A percentile compares a stretch with the other conserved stretches of the same genome.
Conservation (phyloP, 306 rosid genomes). For the Vigna hirtella region DNA sequence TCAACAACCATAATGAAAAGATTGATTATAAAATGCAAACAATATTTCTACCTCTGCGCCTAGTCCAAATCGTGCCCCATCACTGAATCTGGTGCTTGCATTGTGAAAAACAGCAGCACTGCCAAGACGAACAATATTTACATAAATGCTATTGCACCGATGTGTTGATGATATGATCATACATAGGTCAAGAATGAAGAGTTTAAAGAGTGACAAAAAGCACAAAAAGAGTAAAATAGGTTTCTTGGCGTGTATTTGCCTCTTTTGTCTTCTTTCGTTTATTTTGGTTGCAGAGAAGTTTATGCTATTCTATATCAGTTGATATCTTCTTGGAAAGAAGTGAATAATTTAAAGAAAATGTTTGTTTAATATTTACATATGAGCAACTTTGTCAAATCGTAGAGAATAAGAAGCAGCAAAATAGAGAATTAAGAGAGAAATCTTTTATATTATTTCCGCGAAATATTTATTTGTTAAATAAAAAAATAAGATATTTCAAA, state of each 20-base stretch:
- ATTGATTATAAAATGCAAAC: background rate
- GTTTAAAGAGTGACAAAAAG: too few species aligned
- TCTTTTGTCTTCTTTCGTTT: too few species aligned
- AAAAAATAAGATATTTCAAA: background rate
- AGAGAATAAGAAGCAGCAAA: constrained; percentile 5
- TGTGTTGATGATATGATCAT: background rate
- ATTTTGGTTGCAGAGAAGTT: too few species aligned
- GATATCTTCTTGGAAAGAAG: constrained; percentile 2
- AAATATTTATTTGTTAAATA: background rate
- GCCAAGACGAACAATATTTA: constrained; percentile 39
- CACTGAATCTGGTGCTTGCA: constrained; percentile 96
- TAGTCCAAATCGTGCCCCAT: constrained; percentile 96
- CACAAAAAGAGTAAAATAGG: too few species aligned
- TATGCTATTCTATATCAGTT: too few species aligned
- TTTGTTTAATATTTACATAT: constrained; percentile 18
- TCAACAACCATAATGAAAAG: constrained; percentile 23
- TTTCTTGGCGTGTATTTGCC: too few species aligned
- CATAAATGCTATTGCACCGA: background rate
- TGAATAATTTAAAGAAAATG: background rate
- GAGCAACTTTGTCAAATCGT: constrained; percentile 6
- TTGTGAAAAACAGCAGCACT: constrained; percentile 99
- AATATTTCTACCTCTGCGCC: constrained; percentile 88
- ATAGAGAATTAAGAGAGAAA: constrained; percentile 4
- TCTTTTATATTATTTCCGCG: background rate
- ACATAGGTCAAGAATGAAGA: too few species aligned